Evolutionary conservation across 1,139 yeast genomes (phyloP).

Genomic region (Hanseniaspora uvarum): DNA sequence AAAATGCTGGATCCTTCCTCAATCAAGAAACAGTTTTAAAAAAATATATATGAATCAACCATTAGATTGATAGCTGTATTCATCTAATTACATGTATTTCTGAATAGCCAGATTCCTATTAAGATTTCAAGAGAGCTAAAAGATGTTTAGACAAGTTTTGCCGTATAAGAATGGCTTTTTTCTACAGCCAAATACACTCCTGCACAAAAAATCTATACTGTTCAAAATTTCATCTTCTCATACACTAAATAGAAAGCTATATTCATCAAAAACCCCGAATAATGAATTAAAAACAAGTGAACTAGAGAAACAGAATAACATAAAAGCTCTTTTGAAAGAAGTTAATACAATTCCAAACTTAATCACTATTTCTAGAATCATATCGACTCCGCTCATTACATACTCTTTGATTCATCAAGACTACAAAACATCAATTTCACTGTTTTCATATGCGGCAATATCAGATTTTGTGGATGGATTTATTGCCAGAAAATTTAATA

Average conservation of each 20-base stretch:
- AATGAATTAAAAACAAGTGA: not conserved
- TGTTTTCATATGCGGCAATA: conserved; percentile 75
- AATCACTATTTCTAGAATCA: conserved; percentile 66
- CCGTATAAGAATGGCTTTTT: not conserved
- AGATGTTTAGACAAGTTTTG: not conserved
- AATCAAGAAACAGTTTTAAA: too few relatives aligned
- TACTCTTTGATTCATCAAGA: conserved; percentile 58
- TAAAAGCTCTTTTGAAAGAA: conserved; percentile 42
- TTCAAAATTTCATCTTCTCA: not conserved
- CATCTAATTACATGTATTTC: too few relatives aligned
- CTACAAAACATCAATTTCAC: conserved; percentile 50
- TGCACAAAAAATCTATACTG: not conserved
- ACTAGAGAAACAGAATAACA: conserved; percentile 13
- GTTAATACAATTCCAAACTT: conserved; percentile 58
- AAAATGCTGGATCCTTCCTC: too few relatives aligned
- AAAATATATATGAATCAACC: not conserved
- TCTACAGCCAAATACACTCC: not conserved
- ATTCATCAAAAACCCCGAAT: not conserved
- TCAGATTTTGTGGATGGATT: conserved; percentile 90
- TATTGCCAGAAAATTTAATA: conserved; percentile 69
- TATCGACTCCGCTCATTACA: conserved; percentile 76
- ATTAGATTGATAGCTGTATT: too few relatives aligned
- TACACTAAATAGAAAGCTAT: not conserved
- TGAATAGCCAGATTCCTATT: not conserved
- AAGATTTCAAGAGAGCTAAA: not conserved